Evolutionary conservation across 2,329 filamentous ascomycete species (phyloP), one percentile per base, ranked within the genome.

Genomic region (Exophiala sideris): DNA sequence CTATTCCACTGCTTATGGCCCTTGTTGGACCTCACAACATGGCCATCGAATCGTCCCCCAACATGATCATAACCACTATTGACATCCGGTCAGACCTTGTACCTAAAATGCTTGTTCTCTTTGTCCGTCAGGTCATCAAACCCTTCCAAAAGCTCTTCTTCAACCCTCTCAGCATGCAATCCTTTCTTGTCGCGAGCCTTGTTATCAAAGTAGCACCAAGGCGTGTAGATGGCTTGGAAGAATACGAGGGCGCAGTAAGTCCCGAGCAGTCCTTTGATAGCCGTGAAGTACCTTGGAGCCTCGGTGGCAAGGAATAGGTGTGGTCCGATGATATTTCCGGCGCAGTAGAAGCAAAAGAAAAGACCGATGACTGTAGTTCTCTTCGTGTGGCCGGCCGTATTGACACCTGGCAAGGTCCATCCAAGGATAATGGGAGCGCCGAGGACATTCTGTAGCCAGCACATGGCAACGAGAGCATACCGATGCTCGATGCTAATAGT

Each of bases 361-460:
- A 79, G 54, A 0, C 77, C 77, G 21, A 78, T 76, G 0, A 77
- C 74, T 0, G 74, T 71, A 8, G 71, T 73, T 33, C 78, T 72
- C 66, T 80, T 80, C 1, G 77, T 80, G 59, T 81, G 77, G 0
- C 78, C 78, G 0, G 76, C 72, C 10, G 75, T 66, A 57, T 70
- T 77, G n/a, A 72, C 67, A 2, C 70, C 74, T 10, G 79, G 71
- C 0, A 80, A 58, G 20, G 78, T 79, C 78, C 78, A 81, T 35
- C 70, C 77, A 1, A 80, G 58, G 36, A 80, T 75, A 2, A 81
- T 72, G 0, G 78, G 75, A 0, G 76, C 75, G 3, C 78, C 78
- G 36, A 80, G 55, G 2, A 79, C 67, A 39, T 76, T 76, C 55
- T 79, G 76, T 10, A 81, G 64, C 78, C 78, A 80, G 6, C 76